Conservation (phyloP, 495 filamentous ascomycete species). For the Aspergillus indologenus region DNA sequence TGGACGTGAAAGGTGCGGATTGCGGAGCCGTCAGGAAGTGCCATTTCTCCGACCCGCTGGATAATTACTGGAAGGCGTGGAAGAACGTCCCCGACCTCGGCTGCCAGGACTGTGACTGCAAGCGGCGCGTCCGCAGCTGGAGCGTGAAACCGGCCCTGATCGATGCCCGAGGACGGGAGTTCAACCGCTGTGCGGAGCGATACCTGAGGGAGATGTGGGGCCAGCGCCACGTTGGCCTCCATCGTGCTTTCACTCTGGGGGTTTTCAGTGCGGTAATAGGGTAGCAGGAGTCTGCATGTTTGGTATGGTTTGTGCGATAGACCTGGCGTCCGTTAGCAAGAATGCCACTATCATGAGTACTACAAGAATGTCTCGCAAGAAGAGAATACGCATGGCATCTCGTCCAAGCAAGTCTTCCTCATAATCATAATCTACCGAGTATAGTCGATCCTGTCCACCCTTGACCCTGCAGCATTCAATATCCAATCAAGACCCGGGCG, state of each 20-base stretch:
- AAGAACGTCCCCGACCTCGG: conserved; percentile 23
- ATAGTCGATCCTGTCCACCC: too few relatives aligned
- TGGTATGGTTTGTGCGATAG: background rate
- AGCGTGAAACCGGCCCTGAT: conserved; percentile 29
- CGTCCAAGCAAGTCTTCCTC: too few relatives aligned
- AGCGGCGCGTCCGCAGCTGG: conserved; percentile 25
- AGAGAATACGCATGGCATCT: too few relatives aligned
- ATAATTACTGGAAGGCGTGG: conserved; percentile 33
- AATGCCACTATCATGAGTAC: background rate
- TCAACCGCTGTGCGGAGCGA: conserved; percentile 23
- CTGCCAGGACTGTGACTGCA: conserved; percentile 29
- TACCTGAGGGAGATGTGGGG: conserved; percentile 31
- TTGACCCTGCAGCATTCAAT: too few relatives aligned
- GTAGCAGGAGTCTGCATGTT: background rate
- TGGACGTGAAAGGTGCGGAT: conserved; percentile 21
- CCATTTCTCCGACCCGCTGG: conserved; percentile 27
- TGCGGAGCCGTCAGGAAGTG: conserved; percentile 17
- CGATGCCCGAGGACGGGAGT: conserved; percentile 26
- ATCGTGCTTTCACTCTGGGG: conserved; percentile 22
- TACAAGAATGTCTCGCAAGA: too few relatives aligned
- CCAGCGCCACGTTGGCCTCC: conserved; percentile 23
- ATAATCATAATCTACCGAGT: too few relatives aligned
- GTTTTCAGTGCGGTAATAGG: conserved; percentile 19
- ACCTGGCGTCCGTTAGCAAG: background rate
- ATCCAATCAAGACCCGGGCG: too few relatives aligned